Percentiles rank a stretch among this genome's conserved stretches.
Evolutionary conservation across 768 basidiomycete species (phyloP).

Genomic region (Chalciporus pseudorubinellus): DNA sequence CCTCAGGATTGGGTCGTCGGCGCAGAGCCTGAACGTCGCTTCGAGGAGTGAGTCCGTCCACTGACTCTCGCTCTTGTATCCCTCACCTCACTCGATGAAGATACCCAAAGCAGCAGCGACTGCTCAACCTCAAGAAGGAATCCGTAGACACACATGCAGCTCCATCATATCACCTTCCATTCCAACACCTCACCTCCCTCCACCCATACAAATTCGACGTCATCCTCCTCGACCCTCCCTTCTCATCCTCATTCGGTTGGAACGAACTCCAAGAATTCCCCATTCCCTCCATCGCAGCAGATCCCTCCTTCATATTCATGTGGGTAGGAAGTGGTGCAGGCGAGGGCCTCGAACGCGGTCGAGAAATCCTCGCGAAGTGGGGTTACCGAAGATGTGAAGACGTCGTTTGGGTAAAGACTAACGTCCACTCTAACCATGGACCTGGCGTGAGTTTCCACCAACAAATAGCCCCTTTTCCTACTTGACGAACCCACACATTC

Average conservation of each 20-base stretch:
- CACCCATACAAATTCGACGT: conserved; percentile 81
- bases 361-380: conserved; percentile 91
- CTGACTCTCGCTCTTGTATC: not conserved
- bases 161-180: conserved; percentile 70
- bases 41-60: conserved; percentile 81
- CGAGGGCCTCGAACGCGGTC: conserved; percentile 86
- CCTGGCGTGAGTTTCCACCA: conserved; percentile 57
- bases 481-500: conserved; percentile 1
- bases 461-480: not conserved
- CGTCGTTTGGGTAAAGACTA: conserved; percentile 98
- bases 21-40: conserved; percentile 82
- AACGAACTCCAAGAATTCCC: conserved; percentile 79
- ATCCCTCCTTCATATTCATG: conserved; percentile 91
- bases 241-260: conserved; percentile 85
- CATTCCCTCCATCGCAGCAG: conserved; percentile 77
- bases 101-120: conserved; percentile 89
- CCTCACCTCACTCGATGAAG: conserved; percentile 37
- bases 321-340: conserved; percentile 94
- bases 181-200: conserved; percentile 52
- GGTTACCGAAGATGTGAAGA: conserved; percentile 95
- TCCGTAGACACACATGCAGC: conserved; percentile 69
- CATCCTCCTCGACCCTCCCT: conserved; percentile 88
- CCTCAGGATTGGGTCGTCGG: conserved; percentile 93
- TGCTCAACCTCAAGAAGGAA: conserved; percentile 79
- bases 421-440: conserved; percentile 64